Evolutionary conservation across 2,329 filamentous ascomycete species (phyloP).

Genomic region (Fonsecaea pugnacius): DNA sequence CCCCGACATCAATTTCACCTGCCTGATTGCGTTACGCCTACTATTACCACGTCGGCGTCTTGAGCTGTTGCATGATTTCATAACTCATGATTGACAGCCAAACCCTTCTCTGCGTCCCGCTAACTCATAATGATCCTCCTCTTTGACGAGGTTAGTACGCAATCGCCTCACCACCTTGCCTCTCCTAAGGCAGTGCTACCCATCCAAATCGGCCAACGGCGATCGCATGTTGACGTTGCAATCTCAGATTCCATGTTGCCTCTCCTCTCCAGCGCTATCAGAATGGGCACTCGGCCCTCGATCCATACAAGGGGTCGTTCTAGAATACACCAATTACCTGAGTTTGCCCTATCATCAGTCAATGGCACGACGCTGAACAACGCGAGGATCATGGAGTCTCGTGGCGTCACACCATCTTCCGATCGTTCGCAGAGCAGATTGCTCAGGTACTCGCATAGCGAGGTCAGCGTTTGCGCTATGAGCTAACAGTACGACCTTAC

Average conservation of each 20-base stretch:
- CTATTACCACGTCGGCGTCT: neutral
- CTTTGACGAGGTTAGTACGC: constrained; percentile 1
- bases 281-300: constrained; percentile 1
- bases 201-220: neutral
- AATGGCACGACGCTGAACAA: neutral
- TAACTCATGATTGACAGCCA: constrained; percentile 8
- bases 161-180: constrained; percentile 5
- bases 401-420: constrained; percentile 6
- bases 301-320: constrained; percentile 10
- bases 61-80: constrained; percentile 21
- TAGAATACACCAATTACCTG: constrained; percentile 14
- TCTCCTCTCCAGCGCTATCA: neutral
- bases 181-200: neutral
- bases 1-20: constrained; percentile 16
- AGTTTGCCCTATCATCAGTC: constrained; percentile 15
- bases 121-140: neutral
- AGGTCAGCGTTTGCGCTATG: constrained; percentile 6
- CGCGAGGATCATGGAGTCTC: constrained; percentile 8
- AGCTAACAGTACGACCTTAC: constrained; percentile 4
- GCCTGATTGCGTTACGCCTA: constrained; percentile 20
- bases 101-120: neutral
- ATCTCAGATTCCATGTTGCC: constrained; percentile 19
- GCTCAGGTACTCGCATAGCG: neutral
- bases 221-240: constrained; percentile 18
- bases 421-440: neutral